These are phyloP conservation scores for Aureobasidium vineae DNA, from an alignment of 2,329 filamentous ascomycete genomes.

Conservation along the genomic window DNA sequence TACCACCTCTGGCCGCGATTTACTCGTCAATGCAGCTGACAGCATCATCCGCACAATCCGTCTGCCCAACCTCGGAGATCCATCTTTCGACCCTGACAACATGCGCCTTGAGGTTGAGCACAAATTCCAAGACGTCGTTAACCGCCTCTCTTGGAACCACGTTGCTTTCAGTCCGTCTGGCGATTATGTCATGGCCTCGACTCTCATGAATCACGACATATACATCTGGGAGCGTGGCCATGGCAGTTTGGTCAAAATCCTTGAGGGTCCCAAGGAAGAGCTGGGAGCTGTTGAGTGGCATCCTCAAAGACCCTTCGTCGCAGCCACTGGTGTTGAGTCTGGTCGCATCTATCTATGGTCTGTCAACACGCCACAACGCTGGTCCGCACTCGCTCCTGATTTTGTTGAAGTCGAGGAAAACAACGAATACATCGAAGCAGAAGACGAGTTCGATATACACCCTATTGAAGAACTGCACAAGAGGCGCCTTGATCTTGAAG, in stretches of 20 bases:
- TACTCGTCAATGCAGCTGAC: slow-evolving; percentile 91
- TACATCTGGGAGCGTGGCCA: slow-evolving; percentile 97
- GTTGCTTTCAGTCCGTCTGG: slow-evolving; percentile 92
- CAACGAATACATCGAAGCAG: slow-evolving; percentile 89
- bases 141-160: slow-evolving; percentile 93
- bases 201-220: slow-evolving; percentile 97
- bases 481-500: slow-evolving; percentile 82
- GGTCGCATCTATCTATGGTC: slow-evolving; percentile 96
- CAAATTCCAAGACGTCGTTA: slow-evolving; percentile 98
- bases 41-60: slow-evolving; percentile 91
- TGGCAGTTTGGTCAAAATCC: slow-evolving; percentile 91
- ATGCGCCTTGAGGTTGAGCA: slow-evolving; percentile 91
- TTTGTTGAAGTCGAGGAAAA: slow-evolving; percentile 98
- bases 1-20: slow-evolving; percentile 76
- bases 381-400: slow-evolving; percentile 94
- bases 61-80: slow-evolving; percentile 67
- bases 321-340: slow-evolving; percentile 87
- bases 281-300: slow-evolving; percentile 98
- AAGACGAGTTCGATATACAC: slow-evolving; percentile 98
- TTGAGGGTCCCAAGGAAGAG: slow-evolving; percentile 96
- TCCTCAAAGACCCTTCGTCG: slow-evolving; percentile 79
- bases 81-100: slow-evolving; percentile 74
- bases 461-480: slow-evolving; percentile 93
- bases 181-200: slow-evolving; percentile 94
- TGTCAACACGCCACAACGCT: slow-evolving; percentile 90